Conservation (phyloP, 805 yeast species). For the Candida michaelii region DNA sequence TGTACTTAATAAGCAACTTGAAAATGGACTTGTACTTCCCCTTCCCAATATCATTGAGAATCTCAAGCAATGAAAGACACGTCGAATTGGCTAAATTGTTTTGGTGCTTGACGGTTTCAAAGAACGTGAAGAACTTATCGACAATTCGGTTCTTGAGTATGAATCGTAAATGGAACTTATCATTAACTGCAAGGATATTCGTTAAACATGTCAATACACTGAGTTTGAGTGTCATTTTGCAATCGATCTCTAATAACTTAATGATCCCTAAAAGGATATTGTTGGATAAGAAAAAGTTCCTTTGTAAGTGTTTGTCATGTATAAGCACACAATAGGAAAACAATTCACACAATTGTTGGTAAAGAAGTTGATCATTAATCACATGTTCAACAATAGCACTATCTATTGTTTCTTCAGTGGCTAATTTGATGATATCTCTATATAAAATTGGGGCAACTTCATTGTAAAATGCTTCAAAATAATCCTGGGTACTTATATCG, state of each 20-base stretch:
- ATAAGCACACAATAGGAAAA: conserved; percentile 64
- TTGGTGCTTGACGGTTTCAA: conserved; percentile 46
- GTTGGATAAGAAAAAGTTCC: conserved; percentile 63
- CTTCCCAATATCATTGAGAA: conserved; percentile 27
- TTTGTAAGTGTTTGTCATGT: conserved; percentile 57
- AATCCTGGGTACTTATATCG: conserved; percentile 41
- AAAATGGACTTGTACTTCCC: conserved; percentile 16
- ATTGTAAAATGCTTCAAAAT: conserved; percentile 60
- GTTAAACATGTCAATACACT: conserved; percentile 72
- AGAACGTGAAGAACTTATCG: conserved; percentile 47
- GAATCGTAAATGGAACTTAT: conserved; percentile 55
- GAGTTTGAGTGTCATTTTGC: conserved; percentile 55
- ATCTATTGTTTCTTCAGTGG: conserved; percentile 11
- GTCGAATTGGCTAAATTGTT: conserved; percentile 75
- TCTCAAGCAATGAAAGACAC: conserved; percentile 65
- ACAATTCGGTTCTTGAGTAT: conserved; percentile 57
- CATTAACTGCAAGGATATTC: conserved; percentile 59
- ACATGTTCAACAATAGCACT: conserved; percentile 6
- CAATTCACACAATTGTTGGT: conserved; percentile 67
- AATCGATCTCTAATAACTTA: conserved; percentile 41
- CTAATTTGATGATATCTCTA: conserved; percentile 42
- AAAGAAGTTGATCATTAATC: conserved; percentile 40
- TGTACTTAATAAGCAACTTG: conserved; percentile 16
- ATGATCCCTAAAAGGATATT: conserved; percentile 57
- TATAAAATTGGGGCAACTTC: conserved; percentile 62